A percentile compares a stretch with the other conserved stretches of the same genome.
Evolutionary conservation across 2,329 filamentous ascomycete species (phyloP).

Genomic region (Phialocephala sp.): DNA sequence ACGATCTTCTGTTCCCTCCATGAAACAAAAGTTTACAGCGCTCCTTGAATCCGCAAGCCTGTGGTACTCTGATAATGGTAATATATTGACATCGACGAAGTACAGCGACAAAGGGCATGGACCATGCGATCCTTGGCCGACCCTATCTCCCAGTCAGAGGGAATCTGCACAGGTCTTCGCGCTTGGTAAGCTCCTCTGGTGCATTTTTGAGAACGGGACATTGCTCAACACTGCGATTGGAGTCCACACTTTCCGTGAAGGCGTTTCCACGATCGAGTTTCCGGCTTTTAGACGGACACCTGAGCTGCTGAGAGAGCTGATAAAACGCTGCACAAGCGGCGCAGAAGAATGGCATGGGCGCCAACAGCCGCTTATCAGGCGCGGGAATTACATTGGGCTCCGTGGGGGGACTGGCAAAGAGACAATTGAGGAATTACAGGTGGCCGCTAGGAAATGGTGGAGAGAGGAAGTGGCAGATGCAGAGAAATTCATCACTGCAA

Average conservation of each 20-base stretch:
- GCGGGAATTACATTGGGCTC: too few relatives aligned
- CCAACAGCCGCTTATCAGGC: too few relatives aligned
- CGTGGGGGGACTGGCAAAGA: too few relatives aligned
- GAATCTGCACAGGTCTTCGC: constrained; percentile 8
- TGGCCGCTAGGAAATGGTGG: too few relatives aligned
- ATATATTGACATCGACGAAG: too few relatives aligned
- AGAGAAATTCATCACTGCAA: too few relatives aligned
- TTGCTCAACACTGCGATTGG: background rate
- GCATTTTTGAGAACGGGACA: constrained; percentile 14
- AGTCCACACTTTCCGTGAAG: background rate
- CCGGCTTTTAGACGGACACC: constrained; percentile 10
- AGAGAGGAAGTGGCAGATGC: too few relatives aligned
- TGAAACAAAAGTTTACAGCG: background rate
- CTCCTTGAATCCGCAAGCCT: too few relatives aligned
- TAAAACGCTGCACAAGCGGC: background rate
- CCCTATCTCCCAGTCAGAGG: constrained; percentile 4
- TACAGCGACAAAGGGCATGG: background rate
- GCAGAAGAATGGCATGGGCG: too few relatives aligned
- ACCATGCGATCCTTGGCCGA: constrained; percentile 1
- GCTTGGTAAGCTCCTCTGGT: constrained; percentile 6
- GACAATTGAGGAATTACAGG: too few relatives aligned
- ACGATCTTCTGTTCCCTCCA: too few relatives aligned
- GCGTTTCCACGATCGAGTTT: background rate
- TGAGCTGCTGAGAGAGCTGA: background rate
- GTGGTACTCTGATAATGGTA: too few relatives aligned